A percentile compares a stretch with the other conserved stretches of the same genome.
Conservation (phyloP, 495 filamentous ascomycete genomes). For the Penicillium parvum region DNA sequence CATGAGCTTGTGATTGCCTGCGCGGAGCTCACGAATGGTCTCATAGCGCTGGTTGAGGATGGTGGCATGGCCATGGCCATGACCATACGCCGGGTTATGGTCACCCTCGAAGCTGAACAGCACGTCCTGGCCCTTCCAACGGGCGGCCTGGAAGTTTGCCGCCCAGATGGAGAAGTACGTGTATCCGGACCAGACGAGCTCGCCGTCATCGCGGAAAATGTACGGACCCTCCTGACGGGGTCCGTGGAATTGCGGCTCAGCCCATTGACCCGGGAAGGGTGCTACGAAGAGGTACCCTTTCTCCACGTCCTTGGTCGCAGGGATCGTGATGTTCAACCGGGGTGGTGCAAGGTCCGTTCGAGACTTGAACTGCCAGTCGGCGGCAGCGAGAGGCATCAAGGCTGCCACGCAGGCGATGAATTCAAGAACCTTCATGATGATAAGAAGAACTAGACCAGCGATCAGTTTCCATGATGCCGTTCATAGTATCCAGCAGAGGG, state of each 20-base stretch:
- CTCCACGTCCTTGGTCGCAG: conserved; percentile 43
- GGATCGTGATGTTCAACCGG: conserved; percentile 53
- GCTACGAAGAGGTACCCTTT: conserved; percentile 53
- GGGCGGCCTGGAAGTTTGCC: conserved; percentile 42
- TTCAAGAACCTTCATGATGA: conserved; percentile 35
- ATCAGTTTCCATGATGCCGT: conserved; percentile 39
- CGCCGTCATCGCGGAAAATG: conserved; percentile 51
- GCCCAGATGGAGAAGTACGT: conserved; percentile 52
- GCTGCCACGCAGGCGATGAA: conserved; percentile 18
- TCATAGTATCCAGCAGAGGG: conserved; percentile 36
- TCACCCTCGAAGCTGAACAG: conserved; percentile 52
- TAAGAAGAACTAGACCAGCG: conserved; percentile 16
- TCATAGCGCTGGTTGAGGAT: conserved; percentile 51
- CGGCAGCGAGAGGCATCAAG: conserved; percentile 28
- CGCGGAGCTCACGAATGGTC: conserved; percentile 49
- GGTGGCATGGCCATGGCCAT: conserved; percentile 49
- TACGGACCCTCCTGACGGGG: conserved; percentile 53
- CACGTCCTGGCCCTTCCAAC: conserved; percentile 49
- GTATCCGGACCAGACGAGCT: conserved; percentile 54
- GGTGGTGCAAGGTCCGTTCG: conserved; percentile 53
- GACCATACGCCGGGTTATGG: conserved; percentile 51
- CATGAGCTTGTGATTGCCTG: conserved; percentile 48
- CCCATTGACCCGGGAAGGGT: conserved; percentile 44
- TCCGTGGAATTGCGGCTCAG: conserved; percentile 37
- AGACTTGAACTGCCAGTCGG: conserved; percentile 55